Conservation (phyloP, 768 basidiomycete species). For the Leccinum barrowsii region DNA sequence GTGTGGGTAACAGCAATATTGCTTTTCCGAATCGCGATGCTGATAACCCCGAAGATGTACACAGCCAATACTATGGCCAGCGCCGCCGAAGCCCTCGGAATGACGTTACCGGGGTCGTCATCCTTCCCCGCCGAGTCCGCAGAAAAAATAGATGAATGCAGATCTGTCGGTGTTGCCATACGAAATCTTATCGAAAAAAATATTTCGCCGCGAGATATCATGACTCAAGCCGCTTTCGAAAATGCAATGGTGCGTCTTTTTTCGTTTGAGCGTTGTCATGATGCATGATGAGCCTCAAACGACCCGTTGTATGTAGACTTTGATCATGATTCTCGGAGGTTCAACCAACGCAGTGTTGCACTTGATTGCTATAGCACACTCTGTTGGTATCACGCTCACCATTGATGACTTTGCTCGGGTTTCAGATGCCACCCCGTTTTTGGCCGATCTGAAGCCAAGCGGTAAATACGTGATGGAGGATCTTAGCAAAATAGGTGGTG, state of each 20-base stretch:
- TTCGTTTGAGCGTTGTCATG: slow-evolving; percentile 6
- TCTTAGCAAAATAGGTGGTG: slow-evolving; percentile 92
- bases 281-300: slow-evolving; percentile 2
- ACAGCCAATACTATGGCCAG: slow-evolving; percentile 99
- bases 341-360: slow-evolving; percentile 98
- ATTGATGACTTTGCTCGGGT: slow-evolving; percentile 94
- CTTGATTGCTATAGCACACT: slow-evolving; percentile 94
- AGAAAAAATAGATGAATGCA: slow-evolving; percentile 86
- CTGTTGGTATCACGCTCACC: slow-evolving; percentile 83
- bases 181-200: slow-evolving; percentile 84
- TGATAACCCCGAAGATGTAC: slow-evolving; percentile 68
- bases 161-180: slow-evolving; percentile 78
- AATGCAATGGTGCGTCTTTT: slow-evolving; percentile 79
- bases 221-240: slow-evolving; percentile 95
- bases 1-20: slow-evolving; percentile 53
- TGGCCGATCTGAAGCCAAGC: slow-evolving; percentile 95
- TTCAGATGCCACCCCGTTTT: slow-evolving; percentile 89
- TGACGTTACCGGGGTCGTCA: slow-evolving; percentile 95
- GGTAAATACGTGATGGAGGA: slow-evolving; percentile 99
- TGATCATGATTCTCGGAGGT: slow-evolving; percentile 96
- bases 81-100: slow-evolving; percentile 91
- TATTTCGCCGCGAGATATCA: slow-evolving; percentile 91
- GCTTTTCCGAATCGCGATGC: background rate
- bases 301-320: slow-evolving; percentile 49
- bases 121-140: slow-evolving; percentile 91